These are phyloP conservation scores for Talaromyces sp. DNA, from an alignment of 2,329 filamentous ascomycete genomes.

Conservation along the genomic window DNA sequence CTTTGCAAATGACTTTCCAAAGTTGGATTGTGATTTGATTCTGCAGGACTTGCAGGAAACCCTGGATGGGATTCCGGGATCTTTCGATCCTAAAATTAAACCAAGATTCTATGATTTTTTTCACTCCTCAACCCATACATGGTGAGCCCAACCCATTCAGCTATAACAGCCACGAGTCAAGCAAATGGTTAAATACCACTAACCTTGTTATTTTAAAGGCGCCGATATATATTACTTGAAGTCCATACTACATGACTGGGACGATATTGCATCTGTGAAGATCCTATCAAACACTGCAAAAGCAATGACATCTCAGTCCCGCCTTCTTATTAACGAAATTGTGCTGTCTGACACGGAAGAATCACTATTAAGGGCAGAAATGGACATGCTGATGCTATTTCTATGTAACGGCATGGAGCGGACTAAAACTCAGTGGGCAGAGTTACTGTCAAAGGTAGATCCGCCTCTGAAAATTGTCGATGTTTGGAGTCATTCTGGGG, in stretches of 20 bases:
- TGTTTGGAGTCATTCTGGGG: constrained; percentile 14
- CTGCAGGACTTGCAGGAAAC: constrained; percentile 3
- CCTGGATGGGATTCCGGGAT: constrained; percentile 7
- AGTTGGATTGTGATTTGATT: neutral
- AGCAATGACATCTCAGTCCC: constrained; percentile 22
- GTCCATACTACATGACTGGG: constrained; percentile 32
- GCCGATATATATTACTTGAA: constrained; percentile 32
- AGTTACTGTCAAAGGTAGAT: constrained; percentile 7
- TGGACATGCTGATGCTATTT: constrained; percentile 4
- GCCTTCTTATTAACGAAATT: constrained; percentile 25
- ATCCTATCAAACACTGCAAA: constrained; percentile 24
- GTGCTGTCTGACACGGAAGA: constrained; percentile 24
- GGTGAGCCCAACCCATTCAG: constrained; percentile 18
- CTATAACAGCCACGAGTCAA: no score
- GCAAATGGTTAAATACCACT: neutral
- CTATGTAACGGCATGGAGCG: neutral
- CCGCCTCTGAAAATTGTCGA: constrained; percentile 21
- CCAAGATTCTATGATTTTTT: constrained; percentile 45
- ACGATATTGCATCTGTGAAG: constrained; percentile 24
- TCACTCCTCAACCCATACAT: constrained; percentile 43
- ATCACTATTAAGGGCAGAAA: constrained; percentile 31
- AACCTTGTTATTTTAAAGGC: constrained; percentile 16
- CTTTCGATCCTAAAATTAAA: constrained; percentile 16
- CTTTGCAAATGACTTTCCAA: neutral
- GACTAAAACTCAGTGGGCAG: neutral